Conservation (phyloP, 345 rosid genomes). For the Linum usitatissimum region DNA sequence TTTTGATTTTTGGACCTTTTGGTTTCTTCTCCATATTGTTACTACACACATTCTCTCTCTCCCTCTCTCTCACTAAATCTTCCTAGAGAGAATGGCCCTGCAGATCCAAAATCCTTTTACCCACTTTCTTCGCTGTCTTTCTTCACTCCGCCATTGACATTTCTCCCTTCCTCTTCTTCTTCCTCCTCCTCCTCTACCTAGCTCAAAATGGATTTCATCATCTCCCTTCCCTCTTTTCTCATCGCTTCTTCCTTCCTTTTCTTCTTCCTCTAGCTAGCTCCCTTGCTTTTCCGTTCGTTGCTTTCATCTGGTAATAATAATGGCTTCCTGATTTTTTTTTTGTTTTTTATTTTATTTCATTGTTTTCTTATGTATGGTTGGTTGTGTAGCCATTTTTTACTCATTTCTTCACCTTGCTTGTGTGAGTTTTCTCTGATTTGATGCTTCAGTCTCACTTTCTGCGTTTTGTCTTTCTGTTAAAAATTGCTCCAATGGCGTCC, state of each 20-base stretch:
- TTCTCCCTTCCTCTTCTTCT: conserved; percentile 4
- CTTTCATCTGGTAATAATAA: conserved; percentile 4
- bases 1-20: too few species aligned
- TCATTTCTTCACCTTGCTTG: too few species aligned
- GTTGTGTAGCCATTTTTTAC: too few species aligned
- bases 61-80: conserved; percentile 17
- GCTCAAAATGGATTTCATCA: neutral
- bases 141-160: conserved; percentile 7
- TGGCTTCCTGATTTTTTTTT: neutral
- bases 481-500: too few species aligned
- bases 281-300: conserved; percentile 9
- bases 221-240: neutral
- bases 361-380: neutral
- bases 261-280: neutral
- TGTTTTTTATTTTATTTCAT: neutral
- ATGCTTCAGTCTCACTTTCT: too few species aligned
- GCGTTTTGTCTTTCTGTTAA: too few species aligned
- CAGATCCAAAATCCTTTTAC: conserved; percentile 38
- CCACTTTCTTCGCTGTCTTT: conserved; percentile 16
- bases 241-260: neutral
- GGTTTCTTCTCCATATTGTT: too few species aligned
- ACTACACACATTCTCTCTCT: conserved; percentile 3
- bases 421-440: too few species aligned
- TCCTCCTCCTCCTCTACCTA: conserved; percentile 10
- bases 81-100: conserved; percentile 31